These are phyloP conservation scores for Eleusine coracana DNA, from an alignment of 176 grass and related monocot genomes.

Conservation along the genomic window DNA sequence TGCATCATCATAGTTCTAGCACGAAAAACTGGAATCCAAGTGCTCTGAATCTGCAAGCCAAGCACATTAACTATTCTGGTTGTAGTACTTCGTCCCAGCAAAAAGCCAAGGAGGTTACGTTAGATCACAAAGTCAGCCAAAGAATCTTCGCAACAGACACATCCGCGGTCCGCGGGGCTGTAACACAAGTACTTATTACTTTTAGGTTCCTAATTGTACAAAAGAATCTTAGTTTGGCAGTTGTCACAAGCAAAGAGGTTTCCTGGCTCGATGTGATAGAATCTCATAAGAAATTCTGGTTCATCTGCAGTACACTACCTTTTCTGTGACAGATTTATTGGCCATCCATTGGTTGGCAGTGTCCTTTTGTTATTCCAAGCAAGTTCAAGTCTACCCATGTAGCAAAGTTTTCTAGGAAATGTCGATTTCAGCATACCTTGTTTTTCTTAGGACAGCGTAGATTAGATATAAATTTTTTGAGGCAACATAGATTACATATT, in stretches of 20 bases:
- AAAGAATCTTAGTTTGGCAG: background rate
- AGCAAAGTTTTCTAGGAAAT: slow-evolving; percentile 5
- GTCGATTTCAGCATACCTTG: background rate
- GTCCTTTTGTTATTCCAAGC: slow-evolving; percentile 8
- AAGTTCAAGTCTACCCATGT: slow-evolving; percentile 32
- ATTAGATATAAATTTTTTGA: background rate
- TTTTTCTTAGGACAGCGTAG: background rate
- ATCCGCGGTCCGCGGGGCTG: background rate
- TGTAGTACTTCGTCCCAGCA: background rate
- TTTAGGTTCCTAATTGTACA: background rate
- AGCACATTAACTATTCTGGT: background rate
- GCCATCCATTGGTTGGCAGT: background rate
- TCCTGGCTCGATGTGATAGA: background rate
- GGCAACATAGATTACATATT: background rate
- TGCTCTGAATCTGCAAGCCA: background rate
- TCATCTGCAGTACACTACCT: background rate
- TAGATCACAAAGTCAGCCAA: slow-evolving; percentile 44
- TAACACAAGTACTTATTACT: background rate
- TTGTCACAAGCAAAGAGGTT: background rate
- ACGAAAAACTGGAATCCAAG: background rate
- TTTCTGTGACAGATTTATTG: background rate
- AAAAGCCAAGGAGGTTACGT: slow-evolving; percentile 18
- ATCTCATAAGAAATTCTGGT: slow-evolving; percentile 20
- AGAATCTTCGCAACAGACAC: slow-evolving; percentile 30
- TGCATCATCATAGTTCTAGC: background rate